Evolutionary conservation across 2,329 filamentous ascomycete species (phyloP).

Genomic region (Gyromitra esculenta): DNA sequence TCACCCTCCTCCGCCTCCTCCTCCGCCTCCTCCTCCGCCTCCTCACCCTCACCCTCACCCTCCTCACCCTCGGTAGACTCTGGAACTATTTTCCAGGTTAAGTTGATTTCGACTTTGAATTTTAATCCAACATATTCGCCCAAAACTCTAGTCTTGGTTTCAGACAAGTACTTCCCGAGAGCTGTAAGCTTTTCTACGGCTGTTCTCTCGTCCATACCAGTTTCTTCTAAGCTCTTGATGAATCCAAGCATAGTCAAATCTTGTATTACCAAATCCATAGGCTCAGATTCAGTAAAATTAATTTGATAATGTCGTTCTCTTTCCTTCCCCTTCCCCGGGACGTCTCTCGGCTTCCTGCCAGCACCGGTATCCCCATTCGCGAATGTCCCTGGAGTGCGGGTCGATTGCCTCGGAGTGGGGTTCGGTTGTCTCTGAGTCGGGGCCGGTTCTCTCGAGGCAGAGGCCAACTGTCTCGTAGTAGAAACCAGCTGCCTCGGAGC

Average conservation of each 20-base stretch:
- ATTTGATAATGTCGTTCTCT: not conserved
- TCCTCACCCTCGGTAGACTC: not conserved
- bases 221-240: not conserved
- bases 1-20: not conserved
- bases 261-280: not conserved
- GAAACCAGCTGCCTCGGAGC: not conserved
- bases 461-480: too few species aligned
- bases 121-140: not conserved
- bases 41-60: not conserved
- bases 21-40: not conserved
- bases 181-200: not conserved
- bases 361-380: not conserved
- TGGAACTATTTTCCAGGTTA: not conserved
- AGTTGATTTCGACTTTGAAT: not conserved
- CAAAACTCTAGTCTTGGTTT: not conserved
- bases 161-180: not conserved
- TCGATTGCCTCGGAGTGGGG: not conserved
- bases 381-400: not conserved
- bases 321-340: not conserved
- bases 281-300: not conserved
- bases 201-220: not conserved
- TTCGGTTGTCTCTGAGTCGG: not conserved
- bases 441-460: not conserved
- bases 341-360: not conserved
- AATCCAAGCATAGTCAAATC: not conserved